These are phyloP conservation scores for Phialophora verrucosa DNA, from an alignment of 2,329 filamentous ascomycete genomes.

Conservation along the genomic window DNA sequence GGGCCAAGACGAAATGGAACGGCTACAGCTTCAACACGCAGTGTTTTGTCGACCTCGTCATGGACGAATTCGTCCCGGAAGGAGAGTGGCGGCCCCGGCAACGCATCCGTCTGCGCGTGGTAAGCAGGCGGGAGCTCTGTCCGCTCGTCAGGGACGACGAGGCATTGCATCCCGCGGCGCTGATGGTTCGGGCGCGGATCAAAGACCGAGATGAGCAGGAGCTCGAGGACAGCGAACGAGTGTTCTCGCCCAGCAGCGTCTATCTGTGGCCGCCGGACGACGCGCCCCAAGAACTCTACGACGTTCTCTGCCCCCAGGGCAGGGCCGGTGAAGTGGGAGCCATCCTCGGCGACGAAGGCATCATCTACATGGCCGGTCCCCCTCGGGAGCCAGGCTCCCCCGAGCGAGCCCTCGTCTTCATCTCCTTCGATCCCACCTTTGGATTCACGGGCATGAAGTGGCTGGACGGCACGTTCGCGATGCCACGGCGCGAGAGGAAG, in stretches of 20 bases:
- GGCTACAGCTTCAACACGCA: conserved; percentile 50
- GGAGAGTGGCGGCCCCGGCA: conserved; percentile 44
- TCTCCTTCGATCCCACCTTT: conserved; percentile 50
- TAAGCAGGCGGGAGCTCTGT: conserved; percentile 50
- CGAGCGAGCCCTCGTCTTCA: conserved; percentile 46
- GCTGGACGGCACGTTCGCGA: conserved; percentile 24
- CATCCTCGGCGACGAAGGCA: conserved; percentile 48
- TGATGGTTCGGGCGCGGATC: conserved; percentile 43
- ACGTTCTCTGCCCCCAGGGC: conserved; percentile 48
- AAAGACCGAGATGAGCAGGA: conserved; percentile 39
- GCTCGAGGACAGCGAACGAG: conserved; percentile 47
- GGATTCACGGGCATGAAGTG: conserved; percentile 41
- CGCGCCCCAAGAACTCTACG: conserved; percentile 46
- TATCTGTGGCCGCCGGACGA: conserved; percentile 51
- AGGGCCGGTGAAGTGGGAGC: conserved; percentile 45
- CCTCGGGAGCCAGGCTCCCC: conserved; percentile 33
- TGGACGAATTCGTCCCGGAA: conserved; percentile 44
- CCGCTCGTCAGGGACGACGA: conserved; percentile 45
- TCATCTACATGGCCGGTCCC: conserved; percentile 48
- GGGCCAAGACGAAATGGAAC: conserved; percentile 52
- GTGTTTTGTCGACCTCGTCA: conserved; percentile 53
- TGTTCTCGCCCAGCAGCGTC: conserved; percentile 48
- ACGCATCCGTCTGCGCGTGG: conserved; percentile 50
- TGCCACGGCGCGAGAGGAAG: conserved; percentile 21
- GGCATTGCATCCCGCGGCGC: conserved; percentile 34